A percentile compares a stretch with the other conserved stretches of the same genome.
Evolutionary conservation across 257 asterid genomes (phyloP).

Genomic region (Fraxinus americana): DNA sequence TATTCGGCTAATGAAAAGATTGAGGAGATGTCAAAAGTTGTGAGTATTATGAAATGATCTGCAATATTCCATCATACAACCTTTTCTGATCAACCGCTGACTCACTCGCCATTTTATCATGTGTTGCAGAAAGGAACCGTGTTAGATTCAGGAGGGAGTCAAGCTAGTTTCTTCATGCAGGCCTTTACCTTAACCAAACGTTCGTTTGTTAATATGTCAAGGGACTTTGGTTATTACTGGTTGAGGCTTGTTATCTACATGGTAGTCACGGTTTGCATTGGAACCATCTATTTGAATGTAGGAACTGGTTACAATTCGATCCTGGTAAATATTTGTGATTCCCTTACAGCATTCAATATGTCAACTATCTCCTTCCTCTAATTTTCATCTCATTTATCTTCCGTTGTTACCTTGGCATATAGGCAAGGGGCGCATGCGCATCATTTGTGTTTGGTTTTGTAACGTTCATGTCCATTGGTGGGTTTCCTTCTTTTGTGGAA

Average conservation of each 20-base stretch:
- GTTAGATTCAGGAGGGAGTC: constrained; percentile 96
- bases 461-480: constrained; percentile 97
- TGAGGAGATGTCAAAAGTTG: constrained; percentile 87
- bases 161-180: constrained; percentile 96
- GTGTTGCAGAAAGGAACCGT: constrained; percentile 86
- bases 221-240: constrained; percentile 99
- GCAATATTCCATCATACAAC: neutral
- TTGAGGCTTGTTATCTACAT: constrained; percentile 89
- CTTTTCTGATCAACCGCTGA: neutral
- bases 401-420: constrained; percentile 13
- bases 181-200: constrained; percentile 83
- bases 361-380: neutral
- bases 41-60: constrained; percentile 38
- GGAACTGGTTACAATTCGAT: constrained; percentile 92
- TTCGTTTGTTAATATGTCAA: constrained; percentile 90
- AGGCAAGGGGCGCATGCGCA: constrained; percentile 99
- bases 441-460: constrained; percentile 95
- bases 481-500: constrained; percentile 99
- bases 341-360: neutral
- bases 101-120: neutral
- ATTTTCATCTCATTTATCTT: neutral
- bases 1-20: constrained; percentile 70
- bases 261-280: constrained; percentile 93
- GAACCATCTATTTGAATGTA: constrained; percentile 87
- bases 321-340: constrained; percentile 48